Base-by-base conservation (phyloP, 1,139 yeast species). In the Torulaspora pretoriensis region DNA sequence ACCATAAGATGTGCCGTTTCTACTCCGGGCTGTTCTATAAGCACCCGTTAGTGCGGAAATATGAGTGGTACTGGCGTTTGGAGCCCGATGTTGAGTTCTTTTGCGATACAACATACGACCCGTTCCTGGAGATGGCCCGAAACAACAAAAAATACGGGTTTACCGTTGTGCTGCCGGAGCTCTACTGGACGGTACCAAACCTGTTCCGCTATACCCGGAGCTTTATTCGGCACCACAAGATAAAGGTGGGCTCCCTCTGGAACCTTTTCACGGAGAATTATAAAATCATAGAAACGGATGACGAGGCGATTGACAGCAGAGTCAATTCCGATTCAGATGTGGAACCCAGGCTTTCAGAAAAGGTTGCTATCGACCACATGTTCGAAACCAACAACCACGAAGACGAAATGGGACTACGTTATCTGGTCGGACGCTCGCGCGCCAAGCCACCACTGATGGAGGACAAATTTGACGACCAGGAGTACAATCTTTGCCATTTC, bases 21-120 rank as follows among this genome's bases (percentile, higher is more conserved):
- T 83, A 85, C 60, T 77, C 90, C 0, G 95, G 95, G 1, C 72
- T 75, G 50, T 89, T 89, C 61, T 86, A 78, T 68, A 76, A 80
- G 51, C 95, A 83, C 63, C 83, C 83, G 3, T 63, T 84, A 50
- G 80, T 90, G 39, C 71, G 63, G 45, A 72, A 78, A 46, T 74
- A 79, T 49, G 88, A 87, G 49, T 89, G 95, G 94, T 89, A 88
- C 68, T 89, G 97, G 96, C 73, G 97, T 43, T 88, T 90, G 8
- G 97, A 90, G 64, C 97, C 97, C 1, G 83, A 84, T 52, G 92
- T 90, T 35, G 83, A 86, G 52, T 89, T 86, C 63, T 88, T 74
- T 60, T 90, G 97, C 67, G 97, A 89, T 63, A 68, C 88, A 40
- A 84, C 96, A 0, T 88, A 89, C 66, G 97, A 90, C 65, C 96